A percentile compares a stretch with the other conserved stretches of the same genome.
phyloP scores from a whole-genome alignment of 345 rosid species.

The Trapa incisa region DNA sequence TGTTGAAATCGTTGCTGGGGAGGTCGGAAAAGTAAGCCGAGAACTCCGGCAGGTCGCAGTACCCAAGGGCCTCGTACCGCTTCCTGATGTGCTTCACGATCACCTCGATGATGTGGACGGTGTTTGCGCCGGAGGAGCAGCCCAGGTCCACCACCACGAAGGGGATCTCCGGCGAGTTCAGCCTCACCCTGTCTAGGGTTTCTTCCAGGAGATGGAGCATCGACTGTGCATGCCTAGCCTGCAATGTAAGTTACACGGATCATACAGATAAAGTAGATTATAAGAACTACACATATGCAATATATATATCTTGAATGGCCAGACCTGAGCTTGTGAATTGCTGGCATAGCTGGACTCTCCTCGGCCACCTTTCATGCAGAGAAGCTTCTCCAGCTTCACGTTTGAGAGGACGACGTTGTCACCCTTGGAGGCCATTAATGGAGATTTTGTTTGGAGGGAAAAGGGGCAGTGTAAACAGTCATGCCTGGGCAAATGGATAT shows the following conservation, averaged over 20 bases:
- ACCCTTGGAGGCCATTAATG: conserved; percentile 36
- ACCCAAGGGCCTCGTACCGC: conserved; percentile 43
- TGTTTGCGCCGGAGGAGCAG: conserved; percentile 74
- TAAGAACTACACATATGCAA: no score
- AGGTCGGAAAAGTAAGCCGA: conserved; percentile 83
- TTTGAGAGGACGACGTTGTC: conserved; percentile 53
- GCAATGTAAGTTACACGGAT: conserved; percentile 6
- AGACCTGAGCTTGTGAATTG: conserved; percentile 94
- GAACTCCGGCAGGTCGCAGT: conserved; percentile 53
- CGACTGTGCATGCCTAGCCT: conserved; percentile 84
- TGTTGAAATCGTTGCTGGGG: conserved; percentile 91
- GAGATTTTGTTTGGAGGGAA: no score
- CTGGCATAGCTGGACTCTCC: conserved; percentile 89
- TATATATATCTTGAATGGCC: no score
- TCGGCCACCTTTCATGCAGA: conserved; percentile 92
- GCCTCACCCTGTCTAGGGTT: conserved; percentile 61
- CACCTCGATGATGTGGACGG: conserved; percentile 46
- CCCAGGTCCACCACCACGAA: conserved; percentile 87
- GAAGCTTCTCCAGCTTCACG: conserved; percentile 68
- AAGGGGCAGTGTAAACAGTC: no score
- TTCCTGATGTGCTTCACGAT: conserved; percentile 74
- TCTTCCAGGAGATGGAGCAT: conserved; percentile 79
- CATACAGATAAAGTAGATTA: no score
- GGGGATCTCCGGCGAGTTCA: conserved; percentile 39
- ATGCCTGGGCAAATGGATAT: neutral